Evolutionary conservation across 2,329 filamentous ascomycete species (phyloP).

Genomic region (Penicillium sp.): DNA sequence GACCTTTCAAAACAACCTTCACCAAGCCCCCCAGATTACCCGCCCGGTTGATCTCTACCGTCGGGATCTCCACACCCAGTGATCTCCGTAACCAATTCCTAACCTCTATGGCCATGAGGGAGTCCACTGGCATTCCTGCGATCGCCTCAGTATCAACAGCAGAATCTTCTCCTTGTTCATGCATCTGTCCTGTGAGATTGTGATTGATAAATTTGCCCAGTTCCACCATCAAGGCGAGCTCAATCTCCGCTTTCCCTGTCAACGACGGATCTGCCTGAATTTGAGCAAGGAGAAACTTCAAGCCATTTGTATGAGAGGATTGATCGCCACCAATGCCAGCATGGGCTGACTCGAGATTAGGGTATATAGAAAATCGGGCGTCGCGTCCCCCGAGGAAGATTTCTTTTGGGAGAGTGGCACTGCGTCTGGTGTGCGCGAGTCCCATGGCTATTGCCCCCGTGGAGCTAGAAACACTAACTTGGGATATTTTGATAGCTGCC

Average conservation of each 20-base stretch:
- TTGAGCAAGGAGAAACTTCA: not conserved
- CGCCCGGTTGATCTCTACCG: slow-evolving; percentile 54
- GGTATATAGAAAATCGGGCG: slow-evolving; percentile 3
- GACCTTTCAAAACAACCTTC: slow-evolving; percentile 14
- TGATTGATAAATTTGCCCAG: slow-evolving; percentile 4
- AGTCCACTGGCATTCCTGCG: slow-evolving; percentile 26
- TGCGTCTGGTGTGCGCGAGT: not conserved
- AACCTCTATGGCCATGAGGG: slow-evolving; percentile 32
- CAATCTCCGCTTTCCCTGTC: not conserved
- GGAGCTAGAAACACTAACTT: not conserved
- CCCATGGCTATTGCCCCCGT: not conserved
- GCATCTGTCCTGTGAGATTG: slow-evolving; percentile 4
- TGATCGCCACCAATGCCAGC: not conserved
- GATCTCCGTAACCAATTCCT: slow-evolving; percentile 28
- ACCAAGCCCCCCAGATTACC: slow-evolving; percentile 16
- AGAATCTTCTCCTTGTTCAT: not conserved
- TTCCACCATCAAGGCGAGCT: slow-evolving; percentile 1
- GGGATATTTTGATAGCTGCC: slow-evolving; percentile 1
- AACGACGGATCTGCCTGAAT: slow-evolving; percentile 1
- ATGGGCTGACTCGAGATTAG: not conserved
- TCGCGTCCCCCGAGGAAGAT: slow-evolving; percentile 1
- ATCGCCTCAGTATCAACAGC: slow-evolving; percentile 21
- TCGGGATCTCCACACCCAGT: slow-evolving; percentile 36
- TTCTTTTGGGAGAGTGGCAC: not conserved
- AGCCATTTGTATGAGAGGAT: not conserved